Evolutionary conservation across 1,284 basidiomycete species (phyloP).

Genomic region (Golubevia pallescens): DNA sequence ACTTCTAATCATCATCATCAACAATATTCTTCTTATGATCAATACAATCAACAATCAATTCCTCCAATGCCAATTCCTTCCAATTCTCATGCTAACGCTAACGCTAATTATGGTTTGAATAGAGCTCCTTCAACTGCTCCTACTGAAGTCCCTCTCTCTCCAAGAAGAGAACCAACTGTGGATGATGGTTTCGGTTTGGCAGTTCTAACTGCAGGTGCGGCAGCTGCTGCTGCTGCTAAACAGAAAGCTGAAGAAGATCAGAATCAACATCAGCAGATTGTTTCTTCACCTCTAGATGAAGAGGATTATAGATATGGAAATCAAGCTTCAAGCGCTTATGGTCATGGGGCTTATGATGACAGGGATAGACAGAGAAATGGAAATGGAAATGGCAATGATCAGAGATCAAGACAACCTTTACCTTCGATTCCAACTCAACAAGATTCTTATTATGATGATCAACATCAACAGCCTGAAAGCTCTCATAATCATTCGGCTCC

Average conservation of each 20-base stretch:
- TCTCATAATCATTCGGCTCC: no score
- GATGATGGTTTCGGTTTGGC: slow-evolving; percentile 44
- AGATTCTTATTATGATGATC: no score
- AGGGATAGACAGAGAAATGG: no score
- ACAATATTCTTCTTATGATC: slow-evolving; percentile 19
- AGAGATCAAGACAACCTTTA: no score
- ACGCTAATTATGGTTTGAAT: slow-evolving; percentile 13
- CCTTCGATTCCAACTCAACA: no score
- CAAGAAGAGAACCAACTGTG: slow-evolving; percentile 21
- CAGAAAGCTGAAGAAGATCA: not conserved
- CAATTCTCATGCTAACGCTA: slow-evolving; percentile 1
- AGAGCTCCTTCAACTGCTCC: slow-evolving; percentile 12
- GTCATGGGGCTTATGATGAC: not conserved
- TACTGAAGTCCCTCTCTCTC: slow-evolving; percentile 3
- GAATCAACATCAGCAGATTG: no score
- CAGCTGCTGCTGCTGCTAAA: slow-evolving; percentile 5
- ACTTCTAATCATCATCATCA: slow-evolving; percentile 13
- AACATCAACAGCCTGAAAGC: no score
- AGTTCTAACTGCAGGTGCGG: slow-evolving; percentile 14
- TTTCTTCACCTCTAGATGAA: no score
- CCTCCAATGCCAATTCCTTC: slow-evolving; percentile 12
- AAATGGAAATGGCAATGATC: no score
- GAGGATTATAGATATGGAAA: not conserved
- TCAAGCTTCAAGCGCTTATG: not conserved
- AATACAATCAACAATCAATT: slow-evolving; percentile 8